phyloP scores from a whole-genome alignment of 495 filamentous ascomycete genomes.

The Podospora pseudocomata region DNA sequence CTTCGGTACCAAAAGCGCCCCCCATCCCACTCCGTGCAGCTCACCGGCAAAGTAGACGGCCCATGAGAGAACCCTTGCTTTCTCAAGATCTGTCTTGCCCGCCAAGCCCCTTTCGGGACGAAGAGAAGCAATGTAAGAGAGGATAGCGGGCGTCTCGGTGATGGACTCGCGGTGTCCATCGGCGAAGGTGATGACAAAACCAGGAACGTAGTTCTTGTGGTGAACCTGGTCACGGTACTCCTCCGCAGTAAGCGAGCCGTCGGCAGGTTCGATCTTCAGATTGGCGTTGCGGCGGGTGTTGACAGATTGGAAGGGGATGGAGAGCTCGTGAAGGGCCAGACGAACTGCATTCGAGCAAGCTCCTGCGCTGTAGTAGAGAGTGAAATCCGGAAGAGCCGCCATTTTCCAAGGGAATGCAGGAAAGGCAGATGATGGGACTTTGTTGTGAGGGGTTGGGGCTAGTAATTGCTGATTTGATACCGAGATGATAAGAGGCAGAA shows the following conservation, averaged over 20 bases:
- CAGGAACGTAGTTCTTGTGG: background rate
- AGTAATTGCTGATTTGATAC: too few relatives aligned
- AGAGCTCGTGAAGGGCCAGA: background rate
- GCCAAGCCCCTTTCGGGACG: background rate
- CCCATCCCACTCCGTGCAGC: background rate
- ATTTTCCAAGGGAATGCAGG: background rate
- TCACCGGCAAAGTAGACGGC: background rate
- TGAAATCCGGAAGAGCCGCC: background rate
- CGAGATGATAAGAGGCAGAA: too few relatives aligned
- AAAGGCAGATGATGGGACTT: too few relatives aligned
- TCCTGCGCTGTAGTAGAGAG: background rate
- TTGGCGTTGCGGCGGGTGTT: background rate
- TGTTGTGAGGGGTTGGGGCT: too few relatives aligned
- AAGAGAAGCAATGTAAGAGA: background rate
- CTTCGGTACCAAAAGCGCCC: background rate
- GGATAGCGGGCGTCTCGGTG: background rate
- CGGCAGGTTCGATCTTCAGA: background rate
- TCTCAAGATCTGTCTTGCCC: background rate
- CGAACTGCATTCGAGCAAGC: background rate
- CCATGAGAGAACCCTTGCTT: background rate
- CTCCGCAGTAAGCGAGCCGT: background rate
- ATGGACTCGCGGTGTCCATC: background rate
- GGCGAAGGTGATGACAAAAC: background rate
- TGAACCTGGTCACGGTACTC: background rate
- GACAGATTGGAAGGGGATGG: background rate